Evolutionary conservation across 1,284 basidiomycete species (phyloP).

Genomic region (Marasmius tenuissimus): DNA sequence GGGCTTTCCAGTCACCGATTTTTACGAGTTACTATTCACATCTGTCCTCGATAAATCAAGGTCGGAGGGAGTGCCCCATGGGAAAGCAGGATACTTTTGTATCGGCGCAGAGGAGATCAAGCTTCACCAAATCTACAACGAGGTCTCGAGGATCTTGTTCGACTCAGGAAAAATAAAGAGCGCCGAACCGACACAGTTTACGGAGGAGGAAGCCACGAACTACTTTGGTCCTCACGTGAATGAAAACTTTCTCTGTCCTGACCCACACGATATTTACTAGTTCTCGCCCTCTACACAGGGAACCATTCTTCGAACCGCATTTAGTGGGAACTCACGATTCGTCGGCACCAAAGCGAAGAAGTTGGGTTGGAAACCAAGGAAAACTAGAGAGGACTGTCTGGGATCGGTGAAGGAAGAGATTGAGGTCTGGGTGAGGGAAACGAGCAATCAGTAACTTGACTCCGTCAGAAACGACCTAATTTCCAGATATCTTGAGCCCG

Average conservation of each 20-base stretch:
- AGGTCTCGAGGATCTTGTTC: slow-evolving; percentile 27
- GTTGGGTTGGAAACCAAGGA: slow-evolving; percentile 2
- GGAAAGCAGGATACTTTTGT: slow-evolving; percentile 38
- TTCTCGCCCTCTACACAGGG: background rate
- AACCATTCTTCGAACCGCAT: too few relatives aligned
- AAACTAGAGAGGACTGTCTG: slow-evolving; percentile 13
- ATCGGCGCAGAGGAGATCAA: slow-evolving; percentile 31
- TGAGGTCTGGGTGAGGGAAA: background rate
- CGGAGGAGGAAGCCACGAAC: slow-evolving; percentile 25
- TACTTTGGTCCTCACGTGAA: slow-evolving; percentile 2
- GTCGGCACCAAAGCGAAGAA: background rate
- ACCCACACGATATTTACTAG: background rate
- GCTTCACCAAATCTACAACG: slow-evolving; percentile 25
- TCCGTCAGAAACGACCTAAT: too few relatives aligned
- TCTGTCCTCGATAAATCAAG: slow-evolving; percentile 21
- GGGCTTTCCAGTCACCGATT: slow-evolving; percentile 23
- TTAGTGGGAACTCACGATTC: background rate
- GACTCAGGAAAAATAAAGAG: slow-evolving; percentile 25
- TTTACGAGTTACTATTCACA: slow-evolving; percentile 25
- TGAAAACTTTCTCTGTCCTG: background rate
- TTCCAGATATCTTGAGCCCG: too few relatives aligned
- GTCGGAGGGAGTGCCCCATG: slow-evolving; percentile 21
- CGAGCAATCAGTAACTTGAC: too few relatives aligned
- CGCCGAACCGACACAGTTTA: slow-evolving; percentile 30
- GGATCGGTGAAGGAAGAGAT: slow-evolving; percentile 19